Evolutionary conservation across 140 eudicot species (phyloP).

Genomic region (Cichorium intybus): DNA sequence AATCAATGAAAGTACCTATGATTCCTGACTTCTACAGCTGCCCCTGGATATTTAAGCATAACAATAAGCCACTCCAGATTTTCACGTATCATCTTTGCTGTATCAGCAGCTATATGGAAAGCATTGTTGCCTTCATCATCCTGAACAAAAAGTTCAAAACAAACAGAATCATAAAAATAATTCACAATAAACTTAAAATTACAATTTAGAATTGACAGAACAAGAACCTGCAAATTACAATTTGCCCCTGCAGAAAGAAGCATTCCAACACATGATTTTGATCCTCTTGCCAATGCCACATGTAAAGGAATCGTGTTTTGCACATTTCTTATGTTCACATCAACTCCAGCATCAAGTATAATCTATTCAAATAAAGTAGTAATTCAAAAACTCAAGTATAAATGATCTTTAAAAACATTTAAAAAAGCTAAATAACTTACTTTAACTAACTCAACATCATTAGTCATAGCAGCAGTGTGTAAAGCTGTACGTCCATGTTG

Average conservation of each 20-base stretch:
- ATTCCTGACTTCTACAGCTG: conserved; percentile 85
- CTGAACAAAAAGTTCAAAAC: conserved; percentile 37
- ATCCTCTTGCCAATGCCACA: conserved; percentile 95
- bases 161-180: conserved; percentile 19
- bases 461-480: conserved; percentile 94
- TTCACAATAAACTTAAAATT: neutral
- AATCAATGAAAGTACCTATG: conserved; percentile 59
- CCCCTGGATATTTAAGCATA: conserved; percentile 92
- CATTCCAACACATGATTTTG: conserved; percentile 93
- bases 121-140: conserved; percentile 99
- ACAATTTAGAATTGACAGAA: neutral
- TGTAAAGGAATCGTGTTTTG: conserved; percentile 95
- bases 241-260: conserved; percentile 96
- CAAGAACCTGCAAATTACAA: conserved; percentile 80
- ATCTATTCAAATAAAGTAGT: conserved; percentile 42
- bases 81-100: conserved; percentile 96
- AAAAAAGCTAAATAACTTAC: conserved; percentile 33
- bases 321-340: conserved; percentile 78
- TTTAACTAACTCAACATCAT: conserved; percentile 90
- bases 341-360: conserved; percentile 93
- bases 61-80: conserved; percentile 86
- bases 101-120: conserved; percentile 96
- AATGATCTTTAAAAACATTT: no score
- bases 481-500: conserved; percentile 85
- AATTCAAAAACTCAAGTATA: neutral